Conservation (phyloP, 257 asterid species). For the Jaltomata sinuosa region DNA sequence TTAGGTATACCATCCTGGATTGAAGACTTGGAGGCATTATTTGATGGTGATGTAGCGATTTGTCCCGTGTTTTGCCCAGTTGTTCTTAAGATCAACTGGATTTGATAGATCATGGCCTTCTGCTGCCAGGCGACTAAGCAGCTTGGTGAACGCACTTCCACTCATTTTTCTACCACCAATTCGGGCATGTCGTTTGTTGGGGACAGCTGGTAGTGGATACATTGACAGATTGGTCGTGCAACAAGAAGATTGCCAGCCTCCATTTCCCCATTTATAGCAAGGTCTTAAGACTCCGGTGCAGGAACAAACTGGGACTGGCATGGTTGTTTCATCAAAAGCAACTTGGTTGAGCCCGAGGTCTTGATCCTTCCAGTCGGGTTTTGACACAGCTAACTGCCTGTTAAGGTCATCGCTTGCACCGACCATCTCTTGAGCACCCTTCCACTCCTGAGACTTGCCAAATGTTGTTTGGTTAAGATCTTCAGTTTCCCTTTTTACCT, state of each 20-base stretch:
- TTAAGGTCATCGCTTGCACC: conserved; percentile 20
- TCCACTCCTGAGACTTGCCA: conserved; percentile 36
- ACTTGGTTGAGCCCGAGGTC: conserved; percentile 88
- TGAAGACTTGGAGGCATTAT: conserved; percentile 16
- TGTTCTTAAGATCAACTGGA: conserved; percentile 80
- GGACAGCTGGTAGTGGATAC: conserved; percentile 90
- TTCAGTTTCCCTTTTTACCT: conserved; percentile 48
- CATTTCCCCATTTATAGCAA: conserved; percentile 98
- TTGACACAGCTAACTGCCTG: conserved; percentile 18
- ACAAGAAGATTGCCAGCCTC: conserved; percentile 99
- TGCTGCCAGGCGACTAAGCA: conserved; percentile 79
- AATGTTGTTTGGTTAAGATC: conserved; percentile 39
- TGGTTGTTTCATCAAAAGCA: conserved; percentile 76
- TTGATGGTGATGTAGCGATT: conserved; percentile 96
- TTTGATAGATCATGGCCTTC: conserved; percentile 78
- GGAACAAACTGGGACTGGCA: conserved; percentile 93
- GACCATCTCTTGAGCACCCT: conserved; percentile 22
- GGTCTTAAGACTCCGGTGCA: conserved; percentile 84
- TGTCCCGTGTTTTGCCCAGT: conserved; percentile 99
- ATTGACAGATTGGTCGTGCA: conserved; percentile 80
- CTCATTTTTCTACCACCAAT: conserved; percentile 98
- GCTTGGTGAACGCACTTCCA: conserved; percentile 89
- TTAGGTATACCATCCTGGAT: neutral
- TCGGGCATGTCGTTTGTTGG: conserved; percentile 89
- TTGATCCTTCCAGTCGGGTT: conserved; percentile 89